These are phyloP conservation scores for Glutinoglossum americanum DNA, from an alignment of 495 filamentous ascomycete species.

Conservation along the genomic window DNA sequence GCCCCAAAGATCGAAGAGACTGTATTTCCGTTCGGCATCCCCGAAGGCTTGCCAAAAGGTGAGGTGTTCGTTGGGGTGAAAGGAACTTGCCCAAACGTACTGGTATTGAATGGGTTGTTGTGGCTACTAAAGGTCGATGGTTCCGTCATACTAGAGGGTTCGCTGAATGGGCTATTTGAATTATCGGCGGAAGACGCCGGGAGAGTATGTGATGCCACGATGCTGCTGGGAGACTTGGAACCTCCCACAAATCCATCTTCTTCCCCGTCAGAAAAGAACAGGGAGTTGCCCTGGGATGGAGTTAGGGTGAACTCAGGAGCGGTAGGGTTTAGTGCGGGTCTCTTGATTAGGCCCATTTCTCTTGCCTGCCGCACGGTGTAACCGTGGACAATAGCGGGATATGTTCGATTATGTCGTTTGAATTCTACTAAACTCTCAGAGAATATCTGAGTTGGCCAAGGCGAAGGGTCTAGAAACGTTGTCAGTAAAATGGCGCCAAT, in stretches of 20 bases:
- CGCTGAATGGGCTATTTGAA: background rate
- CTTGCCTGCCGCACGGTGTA: slow-evolving; percentile 26
- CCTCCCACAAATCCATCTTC: background rate
- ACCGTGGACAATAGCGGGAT: slow-evolving; percentile 30
- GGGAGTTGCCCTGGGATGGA: background rate
- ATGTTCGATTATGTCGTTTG: slow-evolving; percentile 26
- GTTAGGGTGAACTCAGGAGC: background rate
- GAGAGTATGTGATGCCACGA: background rate
- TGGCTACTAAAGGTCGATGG: background rate
- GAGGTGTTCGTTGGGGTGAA: background rate
- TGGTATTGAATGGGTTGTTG: background rate
- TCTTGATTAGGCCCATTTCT: slow-evolving; percentile 24
- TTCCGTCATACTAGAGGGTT: too few relatives aligned
- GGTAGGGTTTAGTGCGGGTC: slow-evolving; percentile 5
- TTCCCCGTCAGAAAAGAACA: background rate
- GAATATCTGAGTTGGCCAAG: slow-evolving; percentile 23
- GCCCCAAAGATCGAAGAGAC: background rate
- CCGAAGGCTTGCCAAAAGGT: background rate
- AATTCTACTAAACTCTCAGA: slow-evolving; percentile 27
- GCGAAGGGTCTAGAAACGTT: slow-evolving; percentile 5
- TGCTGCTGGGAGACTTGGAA: background rate
- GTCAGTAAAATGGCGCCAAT: background rate
- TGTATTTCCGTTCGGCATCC: background rate
- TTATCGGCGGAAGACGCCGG: background rate
- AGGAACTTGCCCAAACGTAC: background rate